phyloP scores from a whole-genome alignment of 2,329 filamentous ascomycete species.

The Karstenula rhodostoma region DNA sequence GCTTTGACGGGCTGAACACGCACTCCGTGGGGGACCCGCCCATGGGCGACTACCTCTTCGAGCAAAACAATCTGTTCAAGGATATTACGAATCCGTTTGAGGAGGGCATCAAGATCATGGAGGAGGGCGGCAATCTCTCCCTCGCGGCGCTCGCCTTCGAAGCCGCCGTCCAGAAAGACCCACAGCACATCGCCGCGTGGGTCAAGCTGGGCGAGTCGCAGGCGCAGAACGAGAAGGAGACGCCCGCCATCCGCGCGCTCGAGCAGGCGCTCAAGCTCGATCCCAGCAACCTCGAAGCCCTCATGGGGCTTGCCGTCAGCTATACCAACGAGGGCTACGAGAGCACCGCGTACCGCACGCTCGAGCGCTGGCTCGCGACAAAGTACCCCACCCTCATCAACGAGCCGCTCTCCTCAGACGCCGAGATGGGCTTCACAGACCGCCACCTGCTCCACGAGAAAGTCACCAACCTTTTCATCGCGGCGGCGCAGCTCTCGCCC shows the following conservation, averaged over 20 bases:
- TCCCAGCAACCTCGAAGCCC: conserved; percentile 82
- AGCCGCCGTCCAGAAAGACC: conserved; percentile 89
- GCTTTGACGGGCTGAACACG: conserved; percentile 74
- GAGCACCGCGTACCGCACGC: conserved; percentile 91
- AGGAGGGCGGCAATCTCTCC: conserved; percentile 91
- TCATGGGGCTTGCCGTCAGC: conserved; percentile 95
- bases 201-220: conserved; percentile 89
- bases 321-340: conserved; percentile 99
- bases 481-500: conserved; percentile 89
- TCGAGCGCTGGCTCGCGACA: conserved; percentile 95
- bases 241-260: conserved; percentile 90
- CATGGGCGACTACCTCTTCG: conserved; percentile 91
- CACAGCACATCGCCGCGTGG: conserved; percentile 91
- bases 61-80: conserved; percentile 90
- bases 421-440: conserved; percentile 95
- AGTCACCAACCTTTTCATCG: conserved; percentile 89
- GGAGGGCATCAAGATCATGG: conserved; percentile 91
- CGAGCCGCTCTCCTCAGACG: conserved; percentile 73
- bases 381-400: conserved; percentile 88
- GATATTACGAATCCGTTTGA: conserved; percentile 85
- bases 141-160: conserved; percentile 94
- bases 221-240: conserved; percentile 98
- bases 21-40: conserved; percentile 76
- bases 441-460: conserved; percentile 87
- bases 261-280: conserved; percentile 91